Percentiles rank a stretch among this genome's conserved stretches.
Evolutionary conservation across 805 yeast species (phyloP).

Genomic region (Isabelozyma gotoi): DNA sequence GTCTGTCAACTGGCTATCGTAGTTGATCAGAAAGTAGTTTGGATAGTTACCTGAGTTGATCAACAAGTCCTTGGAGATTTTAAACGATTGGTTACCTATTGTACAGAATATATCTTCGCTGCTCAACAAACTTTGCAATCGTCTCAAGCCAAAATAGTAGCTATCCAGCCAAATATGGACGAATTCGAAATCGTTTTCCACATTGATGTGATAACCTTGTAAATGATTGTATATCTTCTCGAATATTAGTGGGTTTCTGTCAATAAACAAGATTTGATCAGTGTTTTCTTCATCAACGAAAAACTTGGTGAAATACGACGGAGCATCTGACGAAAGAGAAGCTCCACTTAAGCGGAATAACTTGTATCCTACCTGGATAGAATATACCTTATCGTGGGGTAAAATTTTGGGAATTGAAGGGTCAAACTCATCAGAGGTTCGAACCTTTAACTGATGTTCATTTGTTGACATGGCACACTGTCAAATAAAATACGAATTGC

Average conservation of each 20-base stretch:
- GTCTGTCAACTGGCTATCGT: slow-evolving; percentile 51
- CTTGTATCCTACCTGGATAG: slow-evolving; percentile 67
- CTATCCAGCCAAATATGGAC: slow-evolving; percentile 69
- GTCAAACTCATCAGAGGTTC: slow-evolving; percentile 23
- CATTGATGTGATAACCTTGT: slow-evolving; percentile 72
- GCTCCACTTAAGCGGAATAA: slow-evolving; percentile 75
- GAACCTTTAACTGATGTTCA: no score
- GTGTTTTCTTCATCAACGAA: slow-evolving; percentile 38
- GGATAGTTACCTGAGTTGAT: slow-evolving; percentile 67
- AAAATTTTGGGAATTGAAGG: slow-evolving; percentile 51
- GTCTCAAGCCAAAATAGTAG: slow-evolving; percentile 63
- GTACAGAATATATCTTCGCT: slow-evolving; percentile 56
- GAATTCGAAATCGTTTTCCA: slow-evolving; percentile 60
- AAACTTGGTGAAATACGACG: slow-evolving; percentile 80
- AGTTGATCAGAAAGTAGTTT: slow-evolving; percentile 70
- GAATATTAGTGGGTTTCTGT: slow-evolving; percentile 71
- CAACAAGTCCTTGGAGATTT: slow-evolving; percentile 56
- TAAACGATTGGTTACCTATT: slow-evolving; percentile 61
- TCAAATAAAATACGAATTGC: no score
- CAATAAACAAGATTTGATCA: slow-evolving; percentile 57
- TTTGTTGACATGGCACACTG: no score
- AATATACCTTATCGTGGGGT: slow-evolving; percentile 69
- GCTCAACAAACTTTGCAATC: slow-evolving; percentile 48
- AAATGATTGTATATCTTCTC: slow-evolving; percentile 66
- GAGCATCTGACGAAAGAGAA: slow-evolving; percentile 80